phyloP scores from a whole-genome alignment of 1,284 basidiomycete species.

The Cryptococcus sp. region DNA sequence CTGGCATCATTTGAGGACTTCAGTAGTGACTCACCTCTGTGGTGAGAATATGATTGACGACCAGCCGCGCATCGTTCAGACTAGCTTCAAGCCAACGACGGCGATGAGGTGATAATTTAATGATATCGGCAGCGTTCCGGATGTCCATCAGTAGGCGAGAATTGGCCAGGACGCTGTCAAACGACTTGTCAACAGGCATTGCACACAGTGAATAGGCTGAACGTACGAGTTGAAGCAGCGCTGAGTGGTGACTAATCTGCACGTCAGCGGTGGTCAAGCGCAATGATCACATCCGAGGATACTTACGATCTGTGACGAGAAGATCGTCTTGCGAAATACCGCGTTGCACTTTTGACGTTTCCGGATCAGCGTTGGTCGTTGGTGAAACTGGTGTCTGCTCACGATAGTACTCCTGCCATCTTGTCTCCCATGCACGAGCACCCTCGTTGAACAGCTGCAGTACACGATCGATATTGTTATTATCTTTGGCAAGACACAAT shows the following conservation, averaged over 20 bases:
- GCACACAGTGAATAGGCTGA: not conserved
- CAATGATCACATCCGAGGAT: not conserved
- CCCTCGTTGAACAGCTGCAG: constrained; percentile 24
- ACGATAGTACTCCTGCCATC: constrained; percentile 30
- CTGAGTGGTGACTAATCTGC: constrained; percentile 8
- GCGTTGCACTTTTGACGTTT: constrained; percentile 5
- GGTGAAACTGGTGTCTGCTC: not conserved
- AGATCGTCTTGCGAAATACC: constrained; percentile 25
- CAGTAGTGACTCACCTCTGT: constrained; percentile 5
- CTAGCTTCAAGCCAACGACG: constrained; percentile 9
- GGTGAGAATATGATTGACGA: constrained; percentile 5
- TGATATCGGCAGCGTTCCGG: constrained; percentile 6
- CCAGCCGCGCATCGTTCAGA: constrained; percentile 11
- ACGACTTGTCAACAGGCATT: not conserved
- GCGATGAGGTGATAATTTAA: constrained; percentile 8
- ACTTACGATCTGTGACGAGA: constrained; percentile 27
- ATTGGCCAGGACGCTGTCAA: constrained; percentile 11
- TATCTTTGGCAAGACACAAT: constrained; percentile 6
- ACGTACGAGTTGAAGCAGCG: constrained; percentile 19
- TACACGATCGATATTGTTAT: constrained; percentile 18
- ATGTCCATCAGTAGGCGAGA: constrained; percentile 13
- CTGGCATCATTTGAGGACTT: too few relatives aligned
- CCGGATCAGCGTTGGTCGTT: constrained; percentile 2
- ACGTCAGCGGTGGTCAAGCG: too few relatives aligned
- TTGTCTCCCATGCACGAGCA: constrained; percentile 17